Evolutionary conservation across 2,329 filamentous ascomycete genomes (phyloP), one percentile per base, ranked within the genome.

Genomic region (Colletotrichum sp.): DNA sequence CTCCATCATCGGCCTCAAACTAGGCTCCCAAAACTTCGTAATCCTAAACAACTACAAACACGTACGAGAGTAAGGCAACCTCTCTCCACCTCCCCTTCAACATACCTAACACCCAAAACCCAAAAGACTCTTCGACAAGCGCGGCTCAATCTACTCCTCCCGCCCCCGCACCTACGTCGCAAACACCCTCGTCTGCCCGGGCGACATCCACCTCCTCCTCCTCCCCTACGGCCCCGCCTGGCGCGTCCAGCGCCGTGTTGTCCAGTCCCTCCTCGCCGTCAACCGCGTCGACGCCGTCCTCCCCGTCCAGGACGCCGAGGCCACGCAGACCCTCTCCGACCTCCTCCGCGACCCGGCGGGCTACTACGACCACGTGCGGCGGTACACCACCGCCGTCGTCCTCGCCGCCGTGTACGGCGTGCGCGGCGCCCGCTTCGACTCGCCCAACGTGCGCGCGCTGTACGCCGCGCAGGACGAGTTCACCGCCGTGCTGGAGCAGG

Each of bases 91-190:
- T 38, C 36, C 36, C 36, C 36, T 5, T 38, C 36, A 38, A 38
- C 36, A 38, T 38, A 38, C 36, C 36, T 38, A 38, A 38, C 36
- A 38, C 8, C 36, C 36, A 38, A 38, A 38, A 38, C 36, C 36
- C 36, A 38, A 38, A 38, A 38, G 36, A 38, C 78, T 87, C 10
- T 80, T 85, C n/a, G 85, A 86, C 48, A 83, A 83, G 70, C 82
- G 83, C 55, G 81, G 83, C 1, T 77, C 67, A 48, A 81, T 83
- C 21, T 87, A 86, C 75, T 84, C 84, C 12, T 84, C 84, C 2
- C 79, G 85, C 8, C 83, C 85, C 1, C 77, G 79, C 70, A 78
- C 80, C 52, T 77, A 80, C 48, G 78, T 83, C 65, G 64, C 80
- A 5, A 63, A 71, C 21, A 67, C 66, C 7, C 60, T 71, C 21